phyloP scores from a whole-genome alignment of 371 early-diverging fungal genomes.

The Fennellomyces sp. region DNA sequence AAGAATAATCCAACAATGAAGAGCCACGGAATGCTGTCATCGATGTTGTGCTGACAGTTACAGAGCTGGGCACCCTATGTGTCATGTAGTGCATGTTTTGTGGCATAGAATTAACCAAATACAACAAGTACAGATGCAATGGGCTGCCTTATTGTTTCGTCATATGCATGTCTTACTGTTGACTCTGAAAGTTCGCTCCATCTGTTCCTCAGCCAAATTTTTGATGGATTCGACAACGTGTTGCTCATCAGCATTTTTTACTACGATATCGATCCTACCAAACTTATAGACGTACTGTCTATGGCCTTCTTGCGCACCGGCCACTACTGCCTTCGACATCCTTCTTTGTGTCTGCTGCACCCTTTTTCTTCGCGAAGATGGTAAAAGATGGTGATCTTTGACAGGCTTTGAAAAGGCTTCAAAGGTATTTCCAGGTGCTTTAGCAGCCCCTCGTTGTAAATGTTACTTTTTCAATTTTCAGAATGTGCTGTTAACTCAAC shows the following conservation, averaged over 20 bases:
- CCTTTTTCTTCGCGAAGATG: conserved; percentile 19
- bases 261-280: conserved; percentile 45
- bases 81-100: conserved; percentile 35
- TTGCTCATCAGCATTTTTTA: conserved; percentile 55
- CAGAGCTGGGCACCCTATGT: conserved; percentile 28
- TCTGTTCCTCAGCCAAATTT: conserved; percentile 15
- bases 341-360: conserved; percentile 19
- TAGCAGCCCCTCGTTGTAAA: no score
- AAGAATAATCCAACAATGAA: conserved; percentile 33
- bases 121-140: neutral
- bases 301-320: conserved; percentile 18
- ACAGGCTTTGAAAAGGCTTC: conserved; percentile 13
- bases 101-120: conserved; percentile 32
- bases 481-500: no score
- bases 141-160: neutral
- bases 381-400: conserved; percentile 18
- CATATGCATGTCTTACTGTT: conserved; percentile 19
- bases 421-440: no score
- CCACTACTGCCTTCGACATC: conserved; percentile 9
- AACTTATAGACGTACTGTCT: conserved; percentile 23
- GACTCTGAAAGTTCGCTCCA: conserved; percentile 26
- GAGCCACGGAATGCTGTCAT: conserved; percentile 42
- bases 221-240: conserved; percentile 10
- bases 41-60: conserved; percentile 44
- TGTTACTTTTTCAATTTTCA: no score